These are phyloP conservation scores for Colletotrichum neosansevieriae DNA, from an alignment of 2,329 filamentous ascomycete species.

Conservation along the genomic window DNA sequence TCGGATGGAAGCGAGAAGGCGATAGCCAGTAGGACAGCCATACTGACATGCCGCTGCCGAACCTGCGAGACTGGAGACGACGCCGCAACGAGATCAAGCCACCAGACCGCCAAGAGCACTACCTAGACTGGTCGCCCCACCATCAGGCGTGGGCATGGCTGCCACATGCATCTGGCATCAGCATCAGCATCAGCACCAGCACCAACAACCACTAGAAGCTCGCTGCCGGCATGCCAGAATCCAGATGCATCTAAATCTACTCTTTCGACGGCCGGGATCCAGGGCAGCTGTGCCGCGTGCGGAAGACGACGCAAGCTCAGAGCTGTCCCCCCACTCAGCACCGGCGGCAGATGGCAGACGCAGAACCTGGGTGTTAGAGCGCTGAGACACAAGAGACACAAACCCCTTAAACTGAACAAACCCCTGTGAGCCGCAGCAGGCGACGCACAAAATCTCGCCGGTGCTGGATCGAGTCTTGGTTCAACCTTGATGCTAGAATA, in stretches of 20 bases:
- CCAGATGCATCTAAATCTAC: slow-evolving; percentile 15
- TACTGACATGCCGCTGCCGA: too few species aligned
- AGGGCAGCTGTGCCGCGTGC: slow-evolving; percentile 8
- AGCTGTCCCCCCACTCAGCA: too few species aligned
- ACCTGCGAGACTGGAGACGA: too few species aligned
- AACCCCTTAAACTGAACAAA: background rate
- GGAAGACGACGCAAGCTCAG: too few species aligned
- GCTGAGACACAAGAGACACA: too few species aligned
- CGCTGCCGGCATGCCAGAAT: slow-evolving; percentile 29
- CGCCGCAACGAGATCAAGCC: too few species aligned
- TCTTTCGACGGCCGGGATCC: background rate
- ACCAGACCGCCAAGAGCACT: background rate
- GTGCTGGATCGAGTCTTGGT: slow-evolving; percentile 28
- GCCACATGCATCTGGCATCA: slow-evolving; percentile 24
- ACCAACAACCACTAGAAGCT: too few species aligned
- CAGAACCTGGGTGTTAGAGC: slow-evolving; percentile 9
- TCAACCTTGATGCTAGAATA: slow-evolving; percentile 32
- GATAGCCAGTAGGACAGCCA: too few species aligned
- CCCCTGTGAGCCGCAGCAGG: slow-evolving; percentile 28
- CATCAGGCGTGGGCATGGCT: slow-evolving; percentile 25
- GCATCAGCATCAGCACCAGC: background rate
- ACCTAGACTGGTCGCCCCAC: slow-evolving; percentile 23
- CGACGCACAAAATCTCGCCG: slow-evolving; percentile 15
- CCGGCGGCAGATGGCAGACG: background rate
- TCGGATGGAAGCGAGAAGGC: too few species aligned